These are phyloP conservation scores for apple (Malus domestica) DNA, from an alignment of 306 rosid species.

Conservation along the genomic window ASM211411v1 NC_041805.1:21499501-21500000, in stretches of 20 bases:
- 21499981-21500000: slow-evolving; percentile 61
- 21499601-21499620: slow-evolving; percentile 52
- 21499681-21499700: background rate
- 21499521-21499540: slow-evolving; percentile 85
- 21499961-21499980: slow-evolving; percentile 48
- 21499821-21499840: slow-evolving; percentile 60
- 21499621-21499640: slow-evolving; percentile 49
- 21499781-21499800: slow-evolving; percentile 89
- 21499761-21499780: slow-evolving; percentile 38
- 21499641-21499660: background rate
- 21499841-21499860: background rate
- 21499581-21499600: slow-evolving; percentile 49
- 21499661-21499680: background rate
- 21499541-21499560: slow-evolving; percentile 74
- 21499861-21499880: background rate
- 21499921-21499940: slow-evolving; percentile 42
- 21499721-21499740: slow-evolving; percentile 60
- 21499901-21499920: slow-evolving; percentile 60
- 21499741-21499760: slow-evolving; percentile 48
- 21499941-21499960: slow-evolving; percentile 59
- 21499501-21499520: slow-evolving; percentile 29
- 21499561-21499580: slow-evolving; percentile 52
- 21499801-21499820: slow-evolving; percentile 96
- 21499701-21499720: slow-evolving; percentile 23
- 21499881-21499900: slow-evolving; percentile 6